Conservation (phyloP, 2,329 filamentous ascomycete genomes). For the Xylariaceae sp. region DNA sequence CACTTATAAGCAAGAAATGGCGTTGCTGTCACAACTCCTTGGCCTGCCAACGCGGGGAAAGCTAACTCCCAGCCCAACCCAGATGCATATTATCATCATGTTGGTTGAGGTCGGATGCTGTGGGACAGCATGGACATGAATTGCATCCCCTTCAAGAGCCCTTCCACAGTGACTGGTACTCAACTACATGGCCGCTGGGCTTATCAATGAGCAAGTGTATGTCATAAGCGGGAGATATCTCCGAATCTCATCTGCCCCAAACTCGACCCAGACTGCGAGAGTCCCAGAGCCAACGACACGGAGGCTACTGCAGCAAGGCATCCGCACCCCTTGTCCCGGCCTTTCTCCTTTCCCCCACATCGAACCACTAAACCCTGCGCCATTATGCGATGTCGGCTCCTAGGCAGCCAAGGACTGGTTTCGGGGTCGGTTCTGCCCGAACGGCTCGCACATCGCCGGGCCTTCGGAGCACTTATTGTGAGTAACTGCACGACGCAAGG, state of each 20-base stretch:
- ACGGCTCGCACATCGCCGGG: neutral
- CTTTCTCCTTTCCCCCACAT: neutral
- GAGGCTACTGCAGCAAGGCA: too few species aligned
- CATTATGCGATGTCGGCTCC: constrained; percentile 3
- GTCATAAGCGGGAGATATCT: too few species aligned
- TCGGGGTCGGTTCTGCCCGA: neutral
- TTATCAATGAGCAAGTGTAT: too few species aligned
- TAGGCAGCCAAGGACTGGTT: neutral
- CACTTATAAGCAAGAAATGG: too few species aligned
- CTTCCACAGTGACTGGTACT: neutral
- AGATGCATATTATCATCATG: neutral
- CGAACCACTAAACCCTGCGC: constrained; percentile 2
- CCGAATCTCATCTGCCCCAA: neutral
- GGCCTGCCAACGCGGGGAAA: neutral
- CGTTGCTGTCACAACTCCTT: too few species aligned
- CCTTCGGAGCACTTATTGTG: too few species aligned
- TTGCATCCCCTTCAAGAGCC: neutral
- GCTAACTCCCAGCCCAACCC: neutral
- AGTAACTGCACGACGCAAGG: too few species aligned
- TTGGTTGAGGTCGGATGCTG: neutral
- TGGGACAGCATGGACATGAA: neutral
- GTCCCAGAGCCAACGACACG: neutral
- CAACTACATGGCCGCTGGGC: neutral
- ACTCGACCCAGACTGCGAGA: neutral
- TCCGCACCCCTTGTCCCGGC: neutral